Evolutionary conservation across 352 stramenopile genomes (phyloP).

Genomic region (Globisporangium yorkense): DNA sequence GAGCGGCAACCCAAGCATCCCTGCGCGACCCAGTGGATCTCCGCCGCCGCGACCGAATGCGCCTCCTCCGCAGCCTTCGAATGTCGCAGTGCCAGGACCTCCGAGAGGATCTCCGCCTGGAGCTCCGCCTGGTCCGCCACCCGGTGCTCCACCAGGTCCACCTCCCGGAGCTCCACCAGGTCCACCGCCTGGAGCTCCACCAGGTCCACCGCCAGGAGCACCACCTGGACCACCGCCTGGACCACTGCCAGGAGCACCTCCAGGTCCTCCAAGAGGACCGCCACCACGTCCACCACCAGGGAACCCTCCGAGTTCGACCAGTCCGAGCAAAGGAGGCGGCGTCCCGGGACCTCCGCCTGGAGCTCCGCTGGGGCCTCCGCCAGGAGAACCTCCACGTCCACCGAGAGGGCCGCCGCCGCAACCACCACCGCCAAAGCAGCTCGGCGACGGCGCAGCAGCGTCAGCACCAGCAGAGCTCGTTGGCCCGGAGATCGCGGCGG

Average conservation of each 20-base stretch:
- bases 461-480: not conserved
- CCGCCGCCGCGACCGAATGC: not conserved
- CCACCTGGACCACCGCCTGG: conserved; percentile 15
- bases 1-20: not conserved
- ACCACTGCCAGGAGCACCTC: conserved; percentile 9
- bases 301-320: conserved; percentile 9
- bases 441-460: not conserved
- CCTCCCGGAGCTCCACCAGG: conserved; percentile 4
- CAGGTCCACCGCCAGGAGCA: conserved; percentile 19
- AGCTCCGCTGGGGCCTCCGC: conserved; percentile 39
- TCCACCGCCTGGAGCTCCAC: conserved; percentile 16
- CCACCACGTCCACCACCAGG: conserved; percentile 17
- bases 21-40: not conserved
- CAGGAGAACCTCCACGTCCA: conserved; percentile 38
- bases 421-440: not conserved
- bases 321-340: conserved; percentile 3
- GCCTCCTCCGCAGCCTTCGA: conserved; percentile 2
- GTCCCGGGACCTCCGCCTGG: conserved; percentile 34
- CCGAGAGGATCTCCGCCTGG: conserved; percentile 12
- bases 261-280: conserved; percentile 14
- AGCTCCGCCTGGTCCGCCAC: conserved; percentile 24
- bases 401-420: conserved; percentile 38
- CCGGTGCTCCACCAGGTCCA: conserved; percentile 13
- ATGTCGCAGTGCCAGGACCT: conserved; percentile 11
- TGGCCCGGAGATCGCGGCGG: not conserved